Conservation (phyloP, 768 basidiomycete species). For the Tephrocybe sp. region DNA sequence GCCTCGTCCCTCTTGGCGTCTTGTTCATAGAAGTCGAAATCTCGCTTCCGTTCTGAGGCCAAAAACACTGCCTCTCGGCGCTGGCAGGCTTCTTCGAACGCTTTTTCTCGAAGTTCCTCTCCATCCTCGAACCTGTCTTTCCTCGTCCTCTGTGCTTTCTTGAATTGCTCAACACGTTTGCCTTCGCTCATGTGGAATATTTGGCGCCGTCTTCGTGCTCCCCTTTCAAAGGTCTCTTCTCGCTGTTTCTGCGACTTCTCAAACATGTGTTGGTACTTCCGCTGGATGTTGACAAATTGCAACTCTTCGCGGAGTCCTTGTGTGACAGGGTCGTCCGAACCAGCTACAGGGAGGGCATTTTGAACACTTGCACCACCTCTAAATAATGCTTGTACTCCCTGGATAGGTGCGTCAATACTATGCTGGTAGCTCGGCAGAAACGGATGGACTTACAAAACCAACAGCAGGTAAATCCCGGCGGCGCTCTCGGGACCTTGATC, state of each 20-base stretch:
- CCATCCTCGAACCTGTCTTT: not conserved
- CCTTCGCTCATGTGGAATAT: conserved; percentile 8
- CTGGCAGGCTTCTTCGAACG: not conserved
- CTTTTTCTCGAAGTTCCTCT: not conserved
- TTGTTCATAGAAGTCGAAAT: not conserved
- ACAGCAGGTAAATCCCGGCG: too few relatives aligned
- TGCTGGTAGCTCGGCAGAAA: too few relatives aligned
- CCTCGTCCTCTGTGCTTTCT: conserved; percentile 1
- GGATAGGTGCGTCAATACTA: too few relatives aligned
- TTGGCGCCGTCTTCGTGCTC: not conserved
- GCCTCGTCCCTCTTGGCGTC: not conserved
- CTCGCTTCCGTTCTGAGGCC: not conserved
- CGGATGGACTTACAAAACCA: too few relatives aligned
- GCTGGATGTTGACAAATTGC: not conserved
- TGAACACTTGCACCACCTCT: too few relatives aligned
- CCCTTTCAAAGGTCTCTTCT: conserved; percentile 5
- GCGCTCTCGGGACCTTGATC: too few relatives aligned
- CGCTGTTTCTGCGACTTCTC: conserved; percentile 1
- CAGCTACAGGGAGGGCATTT: too few relatives aligned
- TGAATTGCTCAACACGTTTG: conserved; percentile 1
- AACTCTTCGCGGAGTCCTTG: not conserved
- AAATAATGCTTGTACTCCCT: too few relatives aligned
- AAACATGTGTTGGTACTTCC: conserved; percentile 1
- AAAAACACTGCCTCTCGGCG: not conserved
- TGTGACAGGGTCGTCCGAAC: too few relatives aligned